Conservation (phyloP, 1,284 basidiomycete genomes). For the Pseudozyma pruni region DNA sequence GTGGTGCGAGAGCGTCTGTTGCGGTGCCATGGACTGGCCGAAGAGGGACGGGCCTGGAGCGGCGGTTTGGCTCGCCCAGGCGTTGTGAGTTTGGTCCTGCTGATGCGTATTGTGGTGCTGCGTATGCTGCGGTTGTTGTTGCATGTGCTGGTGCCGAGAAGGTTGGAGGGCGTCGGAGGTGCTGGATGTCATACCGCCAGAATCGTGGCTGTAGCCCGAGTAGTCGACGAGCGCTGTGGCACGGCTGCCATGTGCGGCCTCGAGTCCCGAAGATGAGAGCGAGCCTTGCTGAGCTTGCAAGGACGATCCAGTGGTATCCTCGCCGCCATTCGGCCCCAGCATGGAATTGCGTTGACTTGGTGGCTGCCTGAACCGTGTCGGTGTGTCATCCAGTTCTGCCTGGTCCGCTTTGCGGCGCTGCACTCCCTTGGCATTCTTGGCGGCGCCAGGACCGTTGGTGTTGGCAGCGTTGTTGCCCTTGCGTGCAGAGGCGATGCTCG, state of each 20-base stretch:
- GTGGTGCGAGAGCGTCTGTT: conserved; percentile 28
- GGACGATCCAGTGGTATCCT: conserved; percentile 23
- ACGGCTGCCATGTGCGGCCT: conserved; percentile 37
- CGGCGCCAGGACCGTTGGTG: conserved; percentile 5
- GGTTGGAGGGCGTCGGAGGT: conserved; percentile 31
- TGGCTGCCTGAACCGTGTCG: conserved; percentile 36
- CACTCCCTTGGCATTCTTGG: conserved; percentile 14
- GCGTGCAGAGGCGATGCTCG: conserved; percentile 22
- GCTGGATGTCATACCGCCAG: conserved; percentile 29
- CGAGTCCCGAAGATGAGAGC: conserved; percentile 29
- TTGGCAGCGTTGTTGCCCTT: conserved; percentile 13
- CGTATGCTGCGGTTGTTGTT: conserved; percentile 20
- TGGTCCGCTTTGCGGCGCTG: conserved; percentile 46
- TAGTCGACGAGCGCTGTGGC: conserved; percentile 32
- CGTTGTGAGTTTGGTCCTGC: conserved; percentile 34
- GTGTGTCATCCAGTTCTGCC: conserved; percentile 44
- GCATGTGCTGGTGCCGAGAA: conserved; percentile 38
- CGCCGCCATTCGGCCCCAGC: conserved; percentile 19
- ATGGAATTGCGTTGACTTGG: conserved; percentile 37
- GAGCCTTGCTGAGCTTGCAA: conserved; percentile 37
- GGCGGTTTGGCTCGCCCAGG: conserved; percentile 33
- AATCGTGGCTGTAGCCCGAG: conserved; percentile 32
- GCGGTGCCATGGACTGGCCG: conserved; percentile 22
- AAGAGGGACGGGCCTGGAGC: conserved; percentile 35
- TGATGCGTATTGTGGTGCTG: conserved; percentile 38